Conservation (phyloP, 371 early-diverging fungal species). For the Mucor plumbeus region DNA sequence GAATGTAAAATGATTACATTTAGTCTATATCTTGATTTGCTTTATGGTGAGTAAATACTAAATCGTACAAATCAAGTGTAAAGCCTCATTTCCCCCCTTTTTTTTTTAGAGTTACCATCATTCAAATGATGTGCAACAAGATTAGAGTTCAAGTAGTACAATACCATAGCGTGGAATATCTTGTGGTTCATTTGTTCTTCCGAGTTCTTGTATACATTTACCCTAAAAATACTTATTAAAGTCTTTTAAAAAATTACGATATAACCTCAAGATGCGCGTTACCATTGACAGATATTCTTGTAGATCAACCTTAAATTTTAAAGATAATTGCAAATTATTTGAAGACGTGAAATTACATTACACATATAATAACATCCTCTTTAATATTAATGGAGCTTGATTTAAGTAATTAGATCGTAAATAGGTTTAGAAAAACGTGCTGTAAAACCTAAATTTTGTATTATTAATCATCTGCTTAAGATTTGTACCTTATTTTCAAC, state of each 20-base stretch:
- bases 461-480: neutral
- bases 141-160: neutral
- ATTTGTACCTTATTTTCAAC: too few relatives aligned
- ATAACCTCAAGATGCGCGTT: neutral
- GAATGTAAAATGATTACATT: too few relatives aligned
- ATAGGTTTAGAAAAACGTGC: neutral
- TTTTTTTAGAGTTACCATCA: neutral
- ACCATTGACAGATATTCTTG: neutral
- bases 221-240: neutral
- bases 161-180: conserved; percentile 1
- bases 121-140: neutral
- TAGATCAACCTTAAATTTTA: neutral
- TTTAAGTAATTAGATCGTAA: neutral
- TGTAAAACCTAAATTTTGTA: neutral
- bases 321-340: neutral
- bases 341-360: too few relatives aligned
- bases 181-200: neutral
- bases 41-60: neutral
- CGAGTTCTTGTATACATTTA: neutral
- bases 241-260: neutral
- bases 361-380: neutral
- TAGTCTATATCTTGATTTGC: too few relatives aligned
- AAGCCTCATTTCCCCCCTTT: neutral
- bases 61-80: neutral
- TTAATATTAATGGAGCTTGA: neutral